Evolutionary conservation across 176 grass and related monocot species (phyloP), one percentile per base, ranked within the genome.

Genomic region (Dendrocalamus sinicus): DNA sequence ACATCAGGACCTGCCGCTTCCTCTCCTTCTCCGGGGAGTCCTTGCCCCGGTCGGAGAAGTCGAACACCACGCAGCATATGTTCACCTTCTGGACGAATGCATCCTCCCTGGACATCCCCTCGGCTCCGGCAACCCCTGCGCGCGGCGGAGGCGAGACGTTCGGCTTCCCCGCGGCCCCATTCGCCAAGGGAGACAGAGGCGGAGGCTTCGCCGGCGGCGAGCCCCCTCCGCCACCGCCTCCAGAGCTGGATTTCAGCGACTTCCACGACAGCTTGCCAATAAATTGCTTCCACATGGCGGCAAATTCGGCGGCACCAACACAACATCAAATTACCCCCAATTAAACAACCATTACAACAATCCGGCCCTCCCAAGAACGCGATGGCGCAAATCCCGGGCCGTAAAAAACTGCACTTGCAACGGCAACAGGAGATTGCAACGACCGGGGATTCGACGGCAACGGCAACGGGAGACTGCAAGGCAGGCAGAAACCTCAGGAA

Each of bases 281-380:
- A 75, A 98, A 91, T 75, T 98, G 93, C 81, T 98, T 98, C 96
- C 93, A 98, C 96, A 98, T 98, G 62, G 78, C 88, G 81, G 87
- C 83, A 67, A 66, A 83, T 87, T 72, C 71, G 76, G 86, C 63
- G 48, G 81, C 81, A 81, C 63, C 81, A 85, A 85, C 12, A 80
- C 44, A 76, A 77, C 85, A 91, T 88, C 85, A 76, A 88, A 75
- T 47, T 47, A 37, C 20, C 70, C 30, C 47, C 63, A 84, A 85
- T 88, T 61, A 77, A 77, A 88, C 44, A 37, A 55, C 63, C 81
- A 84, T 88, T 71, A 32, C 46, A 17, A 85, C 39, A 40, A 46
- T 43, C 43, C 22, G 57, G 59, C n/a, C 47, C 78, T 64, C 64
- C 51, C 52, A 57, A 22, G 52, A 80, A 76, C 78, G 30, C 82